Percentiles rank a stretch among this genome's conserved stretches.
Evolutionary conservation across 1,284 basidiomycete genomes (phyloP).

Genomic region (Trichosporon sp.): DNA sequence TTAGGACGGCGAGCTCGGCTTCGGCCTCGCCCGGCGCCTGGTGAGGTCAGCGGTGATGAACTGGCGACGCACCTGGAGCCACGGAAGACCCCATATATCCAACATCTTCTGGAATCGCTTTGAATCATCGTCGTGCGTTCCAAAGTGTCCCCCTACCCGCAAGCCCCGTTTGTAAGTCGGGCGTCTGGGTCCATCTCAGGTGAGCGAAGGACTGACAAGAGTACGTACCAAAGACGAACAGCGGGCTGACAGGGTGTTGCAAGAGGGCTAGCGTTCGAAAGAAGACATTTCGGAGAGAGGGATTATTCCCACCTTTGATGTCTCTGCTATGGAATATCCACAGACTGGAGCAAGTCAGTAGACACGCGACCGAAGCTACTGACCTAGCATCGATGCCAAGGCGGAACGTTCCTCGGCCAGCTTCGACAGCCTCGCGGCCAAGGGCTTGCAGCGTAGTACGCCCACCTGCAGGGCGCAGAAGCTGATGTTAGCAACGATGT

Average conservation of each 20-base stretch:
- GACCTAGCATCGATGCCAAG: slow-evolving; percentile 58
- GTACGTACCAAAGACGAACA: slow-evolving; percentile 78
- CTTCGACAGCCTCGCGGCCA: slow-evolving; percentile 50
- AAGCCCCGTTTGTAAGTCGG: slow-evolving; percentile 77
- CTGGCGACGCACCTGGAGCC: slow-evolving; percentile 66
- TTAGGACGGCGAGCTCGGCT: slow-evolving; percentile 88
- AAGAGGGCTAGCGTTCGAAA: slow-evolving; percentile 68
- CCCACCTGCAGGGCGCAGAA: slow-evolving; percentile 51
- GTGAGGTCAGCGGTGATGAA: not conserved
- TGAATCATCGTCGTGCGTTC: slow-evolving; percentile 66
- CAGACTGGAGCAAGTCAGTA: slow-evolving; percentile 42
- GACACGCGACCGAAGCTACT: slow-evolving; percentile 22
- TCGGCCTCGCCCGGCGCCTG: slow-evolving; percentile 94
- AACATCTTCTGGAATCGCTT: slow-evolving; percentile 77
- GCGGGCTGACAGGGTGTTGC: slow-evolving; percentile 74
- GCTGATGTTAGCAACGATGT: slow-evolving; percentile 32
- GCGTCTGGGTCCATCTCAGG: slow-evolving; percentile 71
- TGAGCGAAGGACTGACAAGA: not conserved
- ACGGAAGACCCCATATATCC: slow-evolving; percentile 85
- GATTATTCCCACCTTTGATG: slow-evolving; percentile 58
- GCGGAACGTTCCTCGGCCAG: slow-evolving; percentile 44
- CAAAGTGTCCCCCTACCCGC: slow-evolving; percentile 57
- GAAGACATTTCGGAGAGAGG: slow-evolving; percentile 60
- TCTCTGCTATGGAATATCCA: slow-evolving; percentile 60
- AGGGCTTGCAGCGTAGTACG: slow-evolving; percentile 43